Evolutionary conservation across 164 flowering plant genomes (phyloP).

Genomic region (Dillenia turbinata): DNA sequence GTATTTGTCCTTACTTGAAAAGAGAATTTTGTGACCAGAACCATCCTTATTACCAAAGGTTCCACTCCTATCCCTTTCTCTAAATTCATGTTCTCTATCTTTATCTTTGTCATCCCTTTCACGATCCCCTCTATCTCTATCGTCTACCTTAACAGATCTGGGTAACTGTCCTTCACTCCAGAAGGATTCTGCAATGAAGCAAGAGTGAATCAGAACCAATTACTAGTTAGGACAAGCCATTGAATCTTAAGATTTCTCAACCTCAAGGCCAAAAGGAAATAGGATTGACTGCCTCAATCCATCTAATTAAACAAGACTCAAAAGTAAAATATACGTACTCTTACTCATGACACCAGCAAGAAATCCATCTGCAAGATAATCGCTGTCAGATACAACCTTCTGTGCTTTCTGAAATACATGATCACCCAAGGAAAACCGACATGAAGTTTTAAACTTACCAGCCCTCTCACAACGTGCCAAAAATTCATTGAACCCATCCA

Average conservation of each 20-base stretch:
- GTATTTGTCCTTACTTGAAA: constrained; percentile 64
- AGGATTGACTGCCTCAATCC: too few species aligned
- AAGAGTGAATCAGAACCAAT: not conserved
- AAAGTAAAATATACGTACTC: constrained; percentile 44
- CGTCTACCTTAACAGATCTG: constrained; percentile 50
- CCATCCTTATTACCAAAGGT: constrained; percentile 32
- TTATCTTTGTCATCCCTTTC: constrained; percentile 53
- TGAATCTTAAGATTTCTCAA: too few species aligned
- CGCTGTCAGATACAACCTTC: constrained; percentile 18
- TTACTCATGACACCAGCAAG: constrained; percentile 64
- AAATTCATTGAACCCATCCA: constrained; percentile 75
- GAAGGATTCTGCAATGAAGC: constrained; percentile 42
- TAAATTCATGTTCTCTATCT: constrained; percentile 50
- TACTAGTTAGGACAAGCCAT: too few species aligned
- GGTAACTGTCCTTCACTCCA: constrained; percentile 53
- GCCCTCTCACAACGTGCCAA: constrained; percentile 60
- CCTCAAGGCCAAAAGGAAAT: too few species aligned
- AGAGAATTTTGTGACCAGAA: constrained; percentile 37
- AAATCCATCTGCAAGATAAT: constrained; percentile 61
- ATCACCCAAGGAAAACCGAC: not conserved
- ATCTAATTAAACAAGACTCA: not conserved
- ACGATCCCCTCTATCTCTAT: constrained; percentile 56
- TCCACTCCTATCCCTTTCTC: constrained; percentile 30
- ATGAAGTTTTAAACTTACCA: constrained; percentile 32
- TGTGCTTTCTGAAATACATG: too few species aligned